These are phyloP conservation scores for Debaryomyces coudertii DNA, from an alignment of 1,139 yeast genomes.

Conservation along the genomic window DNA sequence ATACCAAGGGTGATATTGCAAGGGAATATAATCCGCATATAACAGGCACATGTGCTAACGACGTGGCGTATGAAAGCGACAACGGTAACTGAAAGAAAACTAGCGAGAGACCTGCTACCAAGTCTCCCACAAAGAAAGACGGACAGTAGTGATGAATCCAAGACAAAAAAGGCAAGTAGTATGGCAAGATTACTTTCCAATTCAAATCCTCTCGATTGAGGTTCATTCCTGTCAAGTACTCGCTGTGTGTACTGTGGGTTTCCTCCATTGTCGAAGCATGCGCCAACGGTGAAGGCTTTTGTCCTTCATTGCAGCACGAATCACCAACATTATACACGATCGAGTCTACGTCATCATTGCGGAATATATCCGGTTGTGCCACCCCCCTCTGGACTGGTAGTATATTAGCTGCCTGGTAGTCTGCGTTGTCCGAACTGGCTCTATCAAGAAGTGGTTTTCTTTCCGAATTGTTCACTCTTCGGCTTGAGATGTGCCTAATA, in stretches of 20 bases:
- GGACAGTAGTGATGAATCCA: constrained; percentile 73
- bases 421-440: constrained; percentile 2
- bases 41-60: constrained; percentile 90
- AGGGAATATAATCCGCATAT: constrained; percentile 81
- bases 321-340: neutral
- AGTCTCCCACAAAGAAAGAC: constrained; percentile 65
- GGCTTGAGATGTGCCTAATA: constrained; percentile 34
- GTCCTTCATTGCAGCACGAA: neutral
- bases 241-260: neutral
- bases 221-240: constrained; percentile 23
- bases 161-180: constrained; percentile 78
- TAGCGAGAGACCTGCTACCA: constrained; percentile 82
- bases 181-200: constrained; percentile 48
- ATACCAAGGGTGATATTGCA: constrained; percentile 81
- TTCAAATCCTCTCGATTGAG: constrained; percentile 25
- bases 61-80: constrained; percentile 84
- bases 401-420: neutral
- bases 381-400: neutral
- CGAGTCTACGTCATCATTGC: constrained; percentile 3
- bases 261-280: neutral
- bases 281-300: neutral
- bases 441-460: constrained; percentile 24
- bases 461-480: constrained; percentile 32
- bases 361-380: neutral
- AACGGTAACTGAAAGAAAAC: constrained; percentile 93